Base-by-base conservation (phyloP, 1,139 yeast species). In the Blastobotrys buckinghamii region DNA sequence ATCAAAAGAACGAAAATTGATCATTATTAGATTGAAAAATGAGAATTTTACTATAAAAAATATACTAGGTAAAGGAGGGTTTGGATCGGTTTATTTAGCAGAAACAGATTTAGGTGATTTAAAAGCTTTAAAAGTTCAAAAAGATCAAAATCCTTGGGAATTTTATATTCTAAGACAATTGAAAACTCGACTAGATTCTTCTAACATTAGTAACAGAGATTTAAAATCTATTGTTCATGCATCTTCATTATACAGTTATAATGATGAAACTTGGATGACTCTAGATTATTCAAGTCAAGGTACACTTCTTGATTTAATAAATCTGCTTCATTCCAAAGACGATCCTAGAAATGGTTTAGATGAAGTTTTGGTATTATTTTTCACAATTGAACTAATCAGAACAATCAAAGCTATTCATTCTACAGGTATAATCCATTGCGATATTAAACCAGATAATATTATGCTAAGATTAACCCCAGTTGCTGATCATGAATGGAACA, bases 361-460 rank as follows among this genome's bases (percentile, higher is more conserved):
- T 50, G 96, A 90, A 62, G 65, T 72, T 0, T 63, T 89, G 3
- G 79, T 78, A 7, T 74, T 85, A 48, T 84, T 79, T 59, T 69
- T 88, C 39, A 72, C 94, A 0, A 67, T 79, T 9, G 87, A 86
- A 58, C 63, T 87, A 22, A 62, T 87, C 44, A 74, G 78, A 47
- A 70, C 78, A 0, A 67, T 87, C 1, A 88, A 84, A 55, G 64
- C 71, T 1, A 65, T 90, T 27, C 97, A 90, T 60, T 63, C 67
- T 0, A 68, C 76, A 12, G 82, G 83, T 0, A 78, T 89, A 1
- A 71, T 90, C 15, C 97, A 90, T 67, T 95, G 96, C 1, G 95
- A 88, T 62, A 66, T 89, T 50, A 86, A 84, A 60, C 84, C 96
- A 0, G 96, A 87, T 54, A 89, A 89, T 60, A 84, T 94, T 56